Conservation (phyloP, 257 asterid genomes). For the Ilex asprella region DNA sequence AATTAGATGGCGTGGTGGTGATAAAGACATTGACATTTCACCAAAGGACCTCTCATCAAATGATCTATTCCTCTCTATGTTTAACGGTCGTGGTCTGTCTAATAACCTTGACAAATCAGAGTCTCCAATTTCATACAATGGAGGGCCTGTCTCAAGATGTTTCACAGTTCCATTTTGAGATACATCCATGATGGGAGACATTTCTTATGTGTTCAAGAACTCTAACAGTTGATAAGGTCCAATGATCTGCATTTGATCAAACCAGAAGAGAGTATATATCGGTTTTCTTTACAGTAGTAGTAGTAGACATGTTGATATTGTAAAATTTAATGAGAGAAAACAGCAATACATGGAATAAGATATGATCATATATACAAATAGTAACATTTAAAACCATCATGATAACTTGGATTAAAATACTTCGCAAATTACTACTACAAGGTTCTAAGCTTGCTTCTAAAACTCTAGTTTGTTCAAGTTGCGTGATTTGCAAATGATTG, state of each 20-base stretch:
- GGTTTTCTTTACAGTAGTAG: no score
- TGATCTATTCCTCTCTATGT: constrained; percentile 76
- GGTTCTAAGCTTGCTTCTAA: no score
- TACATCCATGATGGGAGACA: constrained; percentile 52
- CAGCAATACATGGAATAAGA: no score
- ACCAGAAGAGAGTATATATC: not conserved
- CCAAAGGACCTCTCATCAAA: constrained; percentile 84
- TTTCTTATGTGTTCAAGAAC: constrained; percentile 13
- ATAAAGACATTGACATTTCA: constrained; percentile 58
- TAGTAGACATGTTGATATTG: no score
- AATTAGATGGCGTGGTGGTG: constrained; percentile 44
- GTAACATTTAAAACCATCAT: no score
- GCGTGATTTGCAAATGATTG: no score
- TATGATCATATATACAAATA: no score
- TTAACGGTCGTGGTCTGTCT: constrained; percentile 56
- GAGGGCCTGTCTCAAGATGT: constrained; percentile 38
- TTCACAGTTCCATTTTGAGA: constrained; percentile 40
- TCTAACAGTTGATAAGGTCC: not conserved
- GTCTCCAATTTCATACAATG: constrained; percentile 72
- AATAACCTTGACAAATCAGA: constrained; percentile 50
- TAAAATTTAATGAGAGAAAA: no score
- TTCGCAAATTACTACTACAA: no score
- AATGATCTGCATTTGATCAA: constrained; percentile 22
- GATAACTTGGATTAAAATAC: no score
- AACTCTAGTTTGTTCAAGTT: no score